Evolutionary conservation across 352 stramenopile genomes (phyloP).

Genomic region (Globisporangium nodosum): DNA sequence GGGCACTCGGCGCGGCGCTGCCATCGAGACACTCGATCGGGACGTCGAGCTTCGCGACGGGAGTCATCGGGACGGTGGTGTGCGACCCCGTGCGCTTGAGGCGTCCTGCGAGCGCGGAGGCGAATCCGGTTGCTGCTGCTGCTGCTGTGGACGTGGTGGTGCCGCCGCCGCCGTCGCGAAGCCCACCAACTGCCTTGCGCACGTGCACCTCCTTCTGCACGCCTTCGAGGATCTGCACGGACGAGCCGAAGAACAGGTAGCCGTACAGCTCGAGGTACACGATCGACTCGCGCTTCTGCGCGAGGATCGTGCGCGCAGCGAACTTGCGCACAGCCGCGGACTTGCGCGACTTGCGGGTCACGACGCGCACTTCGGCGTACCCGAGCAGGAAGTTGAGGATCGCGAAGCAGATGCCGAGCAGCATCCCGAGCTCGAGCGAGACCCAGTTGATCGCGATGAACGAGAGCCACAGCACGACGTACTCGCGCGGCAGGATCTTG

Average conservation of each 20-base stretch:
- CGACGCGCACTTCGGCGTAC: slow-evolving; percentile 70
- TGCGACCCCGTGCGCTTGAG: slow-evolving; percentile 9
- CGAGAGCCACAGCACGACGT: slow-evolving; percentile 89
- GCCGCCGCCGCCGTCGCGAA: too few relatives aligned
- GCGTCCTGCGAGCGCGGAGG: background rate
- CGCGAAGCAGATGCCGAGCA: slow-evolving; percentile 87
- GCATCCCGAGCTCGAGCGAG: slow-evolving; percentile 95
- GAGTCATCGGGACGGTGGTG: slow-evolving; percentile 43
- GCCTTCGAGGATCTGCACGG: slow-evolving; percentile 76
- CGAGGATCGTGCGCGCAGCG: slow-evolving; percentile 48
- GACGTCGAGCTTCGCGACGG: slow-evolving; percentile 39
- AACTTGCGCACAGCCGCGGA: slow-evolving; percentile 68
- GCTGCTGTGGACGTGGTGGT: slow-evolving; percentile 13
- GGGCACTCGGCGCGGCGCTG: slow-evolving; percentile 32
- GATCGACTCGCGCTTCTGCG: slow-evolving; percentile 65
- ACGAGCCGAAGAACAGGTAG: slow-evolving; percentile 84
- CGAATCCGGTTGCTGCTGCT: slow-evolving; percentile 3
- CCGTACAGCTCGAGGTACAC: slow-evolving; percentile 78
- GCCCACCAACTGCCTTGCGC: slow-evolving; percentile 20
- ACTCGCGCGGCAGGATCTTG: slow-evolving; percentile 87
- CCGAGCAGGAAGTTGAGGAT: slow-evolving; percentile 83
- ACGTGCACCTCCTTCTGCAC: slow-evolving; percentile 74
- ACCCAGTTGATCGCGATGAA: slow-evolving; percentile 93
- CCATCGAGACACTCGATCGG: slow-evolving; percentile 69
- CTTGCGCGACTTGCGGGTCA: slow-evolving; percentile 48